Base-by-base conservation (phyloP, 2,329 filamentous ascomycete genomes). In the Emmonsia crescens region DNA sequence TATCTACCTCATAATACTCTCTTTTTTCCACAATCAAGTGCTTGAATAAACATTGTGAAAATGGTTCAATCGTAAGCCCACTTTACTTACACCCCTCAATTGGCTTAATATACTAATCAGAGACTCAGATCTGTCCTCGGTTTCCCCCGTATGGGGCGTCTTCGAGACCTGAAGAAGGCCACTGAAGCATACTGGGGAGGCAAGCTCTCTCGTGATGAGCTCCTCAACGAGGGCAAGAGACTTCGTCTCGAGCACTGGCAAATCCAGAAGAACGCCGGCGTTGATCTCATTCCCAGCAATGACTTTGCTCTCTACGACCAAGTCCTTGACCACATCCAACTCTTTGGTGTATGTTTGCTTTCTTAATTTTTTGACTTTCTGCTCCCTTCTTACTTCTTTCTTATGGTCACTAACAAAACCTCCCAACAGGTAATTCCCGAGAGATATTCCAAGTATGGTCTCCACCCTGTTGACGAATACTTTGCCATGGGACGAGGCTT, bases 91-190 rank as follows among this genome's bases (percentile, higher is more conserved):
- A 24, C 29, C 44, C 16, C 5, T 48, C 42, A 29, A 57, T 44
- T 58, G 40, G 46, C 33, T 49, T 8, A 54, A 27, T 36, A 46
- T 59, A 29, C 62, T 67, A 49, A 67, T 60, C 46, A 44, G 24
- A 16, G 31, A 19, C 46, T 29, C 64, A 81, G 79, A 69, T 84
- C 94, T 70, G 84, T 99, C 78, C 88, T 99, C 78, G 94, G 94
- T 82, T 99, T 99, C 86, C 94, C 94, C 78, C 93, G 94, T 76
- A 96, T 97, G 90, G 94, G 94, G 81, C 89, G 85, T 74, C 89
- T 95, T 81, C 91, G 94, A 87, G 94, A 99, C 85, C 87, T 99
- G 78, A 99, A 99, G 89, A 99, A 99, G 87, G 94, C 94, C 75
- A 99, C 92, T 70, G 94, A 99, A 81, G 91, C 93, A 78, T 99